Percentiles rank a stretch among this genome's conserved stretches.
Conservation (phyloP, 495 filamentous ascomycete genomes). For the Lophium mytilinum region DNA sequence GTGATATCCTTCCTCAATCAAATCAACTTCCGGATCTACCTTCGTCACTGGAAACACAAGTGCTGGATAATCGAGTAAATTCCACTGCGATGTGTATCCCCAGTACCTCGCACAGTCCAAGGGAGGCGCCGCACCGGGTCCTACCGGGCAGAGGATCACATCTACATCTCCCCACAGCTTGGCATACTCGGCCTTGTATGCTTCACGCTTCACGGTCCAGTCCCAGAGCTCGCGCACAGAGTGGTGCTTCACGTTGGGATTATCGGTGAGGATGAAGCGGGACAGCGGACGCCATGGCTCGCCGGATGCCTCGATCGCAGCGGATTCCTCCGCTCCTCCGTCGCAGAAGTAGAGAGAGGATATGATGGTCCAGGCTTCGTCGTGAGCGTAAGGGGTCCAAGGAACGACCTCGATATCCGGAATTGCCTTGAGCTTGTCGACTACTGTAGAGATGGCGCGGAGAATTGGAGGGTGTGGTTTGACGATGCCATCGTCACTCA, state of each 20-base stretch:
- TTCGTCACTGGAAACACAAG: conserved; percentile 42
- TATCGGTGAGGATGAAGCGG: conserved; percentile 44
- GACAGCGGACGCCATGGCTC: conserved; percentile 49
- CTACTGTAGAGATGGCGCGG: conserved; percentile 49
- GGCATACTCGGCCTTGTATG: conserved; percentile 50
- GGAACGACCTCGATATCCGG: conserved; percentile 50
- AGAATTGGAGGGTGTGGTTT: conserved; percentile 62
- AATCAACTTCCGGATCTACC: conserved; percentile 36
- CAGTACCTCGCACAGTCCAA: conserved; percentile 57
- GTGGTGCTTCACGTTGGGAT: conserved; percentile 25
- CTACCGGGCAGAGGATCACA: conserved; percentile 59
- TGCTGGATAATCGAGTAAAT: conserved; percentile 60
- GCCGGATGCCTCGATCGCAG: conserved; percentile 42
- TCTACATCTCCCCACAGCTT: conserved; percentile 57
- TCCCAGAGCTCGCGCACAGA: conserved; percentile 25
- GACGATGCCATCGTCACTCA: conserved; percentile 64
- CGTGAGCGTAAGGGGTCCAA: conserved; percentile 52
- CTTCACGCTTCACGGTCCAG: conserved; percentile 43
- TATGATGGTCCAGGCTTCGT: conserved; percentile 39
- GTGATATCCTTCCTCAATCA: conserved; percentile 29
- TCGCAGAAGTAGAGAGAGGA: conserved; percentile 40
- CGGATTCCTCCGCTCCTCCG: conserved; percentile 46
- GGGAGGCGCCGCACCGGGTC: conserved; percentile 51
- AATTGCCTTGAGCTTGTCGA: conserved; percentile 43
- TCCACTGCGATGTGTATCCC: conserved; percentile 68